Percentiles rank a stretch among this genome's conserved stretches.
phyloP scores from a whole-genome alignment of 192 early-diverging fungal species.

The Coemansia umbellata region DNA sequence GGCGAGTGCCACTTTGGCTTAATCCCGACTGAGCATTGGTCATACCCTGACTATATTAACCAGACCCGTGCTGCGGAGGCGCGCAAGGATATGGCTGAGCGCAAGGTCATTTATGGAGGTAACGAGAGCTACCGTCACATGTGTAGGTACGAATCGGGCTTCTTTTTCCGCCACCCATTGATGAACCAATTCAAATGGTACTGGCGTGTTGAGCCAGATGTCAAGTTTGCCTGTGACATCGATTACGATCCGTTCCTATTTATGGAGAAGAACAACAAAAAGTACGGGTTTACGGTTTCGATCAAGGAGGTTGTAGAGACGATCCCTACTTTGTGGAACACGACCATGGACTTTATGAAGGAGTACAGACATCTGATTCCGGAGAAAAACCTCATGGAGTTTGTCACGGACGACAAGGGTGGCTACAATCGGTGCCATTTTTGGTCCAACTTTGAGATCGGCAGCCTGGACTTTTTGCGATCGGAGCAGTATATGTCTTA shows the following conservation, averaged over 20 bases:
- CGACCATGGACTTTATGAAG: constrained; percentile 54
- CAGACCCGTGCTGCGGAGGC: constrained; percentile 57
- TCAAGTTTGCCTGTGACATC: constrained; percentile 76
- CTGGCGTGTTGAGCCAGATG: constrained; percentile 83
- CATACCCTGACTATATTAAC: constrained; percentile 69
- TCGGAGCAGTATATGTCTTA: constrained; percentile 49
- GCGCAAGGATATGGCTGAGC: constrained; percentile 53
- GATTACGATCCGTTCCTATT: constrained; percentile 74
- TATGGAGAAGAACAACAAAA: constrained; percentile 68
- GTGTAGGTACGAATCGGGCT: constrained; percentile 71
- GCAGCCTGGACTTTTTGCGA: constrained; percentile 58
- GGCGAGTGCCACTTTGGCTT: constrained; percentile 53
- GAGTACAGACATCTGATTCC: constrained; percentile 53
- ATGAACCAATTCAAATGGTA: constrained; percentile 69
- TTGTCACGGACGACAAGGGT: constrained; percentile 52
- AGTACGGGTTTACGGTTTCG: constrained; percentile 74
- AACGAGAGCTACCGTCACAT: constrained; percentile 66
- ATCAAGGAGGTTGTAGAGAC: constrained; percentile 62
- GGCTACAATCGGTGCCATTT: constrained; percentile 67
- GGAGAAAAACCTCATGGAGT: constrained; percentile 55
- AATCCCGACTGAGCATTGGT: constrained; percentile 69
- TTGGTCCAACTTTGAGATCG: constrained; percentile 78
- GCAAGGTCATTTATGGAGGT: constrained; percentile 58
- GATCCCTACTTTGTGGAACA: constrained; percentile 72
- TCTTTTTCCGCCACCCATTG: constrained; percentile 70